Percentiles rank a stretch among this genome's conserved stretches.
Conservation (phyloP, 108 stramenopile genomes). For the Nitzschia putrida region DNA sequence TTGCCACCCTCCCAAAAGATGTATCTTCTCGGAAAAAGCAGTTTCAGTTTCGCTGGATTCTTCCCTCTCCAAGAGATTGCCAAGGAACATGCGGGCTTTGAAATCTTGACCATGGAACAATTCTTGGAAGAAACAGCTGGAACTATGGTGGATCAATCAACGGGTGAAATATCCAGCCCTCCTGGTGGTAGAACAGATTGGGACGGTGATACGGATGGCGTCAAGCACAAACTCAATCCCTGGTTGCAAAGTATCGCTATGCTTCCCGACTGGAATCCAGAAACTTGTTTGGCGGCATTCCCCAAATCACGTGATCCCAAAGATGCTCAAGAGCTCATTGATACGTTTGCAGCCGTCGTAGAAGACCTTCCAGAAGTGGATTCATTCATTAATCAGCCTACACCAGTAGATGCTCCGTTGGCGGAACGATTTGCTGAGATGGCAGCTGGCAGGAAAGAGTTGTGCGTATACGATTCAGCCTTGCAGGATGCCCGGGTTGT, state of each 20-base stretch:
- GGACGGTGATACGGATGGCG: constrained; percentile 58
- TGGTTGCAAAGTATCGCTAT: constrained; percentile 44
- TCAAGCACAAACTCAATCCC: constrained; percentile 19
- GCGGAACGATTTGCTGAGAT: constrained; percentile 66
- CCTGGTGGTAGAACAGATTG: constrained; percentile 68
- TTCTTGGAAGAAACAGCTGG: constrained; percentile 73
- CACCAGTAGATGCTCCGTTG: constrained; percentile 57
- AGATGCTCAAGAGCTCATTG: constrained; percentile 45
- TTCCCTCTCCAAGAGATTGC: constrained; percentile 56
- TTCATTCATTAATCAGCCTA: constrained; percentile 50
- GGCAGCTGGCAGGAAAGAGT: constrained; percentile 44
- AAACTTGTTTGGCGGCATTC: constrained; percentile 53
- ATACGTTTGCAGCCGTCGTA: constrained; percentile 38
- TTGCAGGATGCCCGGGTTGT: constrained; percentile 67
- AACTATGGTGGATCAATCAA: constrained; percentile 48
- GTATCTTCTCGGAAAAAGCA: constrained; percentile 49
- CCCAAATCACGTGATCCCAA: constrained; percentile 50
- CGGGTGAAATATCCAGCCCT: constrained; percentile 47
- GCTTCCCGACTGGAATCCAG: constrained; percentile 58
- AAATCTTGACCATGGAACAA: constrained; percentile 84
- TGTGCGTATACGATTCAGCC: constrained; percentile 72
- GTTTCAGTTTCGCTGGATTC: constrained; percentile 51
- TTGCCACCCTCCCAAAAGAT: constrained; percentile 31
- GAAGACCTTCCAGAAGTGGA: constrained; percentile 17
- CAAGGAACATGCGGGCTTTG: constrained; percentile 72